Conservation (phyloP, 208 protist species). For the Acanthamoeba castellanii region DNA sequence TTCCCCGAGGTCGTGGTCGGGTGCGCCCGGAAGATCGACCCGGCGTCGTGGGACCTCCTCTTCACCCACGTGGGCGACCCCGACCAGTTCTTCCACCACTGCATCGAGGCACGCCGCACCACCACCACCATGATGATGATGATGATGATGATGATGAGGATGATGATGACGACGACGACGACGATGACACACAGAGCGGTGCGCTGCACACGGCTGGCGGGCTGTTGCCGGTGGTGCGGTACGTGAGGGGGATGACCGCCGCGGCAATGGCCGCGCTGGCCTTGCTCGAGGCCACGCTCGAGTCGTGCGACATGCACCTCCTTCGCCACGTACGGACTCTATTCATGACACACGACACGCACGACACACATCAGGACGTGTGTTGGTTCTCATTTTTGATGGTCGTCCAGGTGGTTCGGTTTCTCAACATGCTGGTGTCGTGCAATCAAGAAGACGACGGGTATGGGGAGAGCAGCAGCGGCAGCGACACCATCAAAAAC, state of each 20-base stretch:
- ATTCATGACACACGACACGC: background rate
- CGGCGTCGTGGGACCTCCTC: slow-evolving; percentile 28
- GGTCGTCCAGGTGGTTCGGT: background rate
- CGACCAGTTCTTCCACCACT: slow-evolving; percentile 2
- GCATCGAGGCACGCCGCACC: background rate
- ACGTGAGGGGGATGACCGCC: background rate
- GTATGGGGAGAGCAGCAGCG: background rate
- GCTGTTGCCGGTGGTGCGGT: slow-evolving; percentile 29
- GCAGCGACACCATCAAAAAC: background rate
- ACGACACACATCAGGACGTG: background rate
- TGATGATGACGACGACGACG: background rate
- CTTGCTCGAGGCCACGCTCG: slow-evolving; percentile 29
- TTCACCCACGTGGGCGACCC: slow-evolving; percentile 1
- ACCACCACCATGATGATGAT: background rate
- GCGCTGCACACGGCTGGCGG: slow-evolving; percentile 30
- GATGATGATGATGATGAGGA: background rate
- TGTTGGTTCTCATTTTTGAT: background rate
- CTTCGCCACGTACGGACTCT: background rate
- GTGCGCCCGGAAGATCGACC: slow-evolving; percentile 34
- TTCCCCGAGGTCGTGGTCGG: slow-evolving; percentile 42
- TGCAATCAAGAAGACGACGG: background rate
- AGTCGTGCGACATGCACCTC: slow-evolving; percentile 40
- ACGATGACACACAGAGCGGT: background rate
- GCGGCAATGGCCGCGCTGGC: background rate
- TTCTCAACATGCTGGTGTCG: slow-evolving; percentile 39